Evolutionary conservation across 495 filamentous ascomycete genomes (phyloP).

Genomic region (Bacidia gigantensis): DNA sequence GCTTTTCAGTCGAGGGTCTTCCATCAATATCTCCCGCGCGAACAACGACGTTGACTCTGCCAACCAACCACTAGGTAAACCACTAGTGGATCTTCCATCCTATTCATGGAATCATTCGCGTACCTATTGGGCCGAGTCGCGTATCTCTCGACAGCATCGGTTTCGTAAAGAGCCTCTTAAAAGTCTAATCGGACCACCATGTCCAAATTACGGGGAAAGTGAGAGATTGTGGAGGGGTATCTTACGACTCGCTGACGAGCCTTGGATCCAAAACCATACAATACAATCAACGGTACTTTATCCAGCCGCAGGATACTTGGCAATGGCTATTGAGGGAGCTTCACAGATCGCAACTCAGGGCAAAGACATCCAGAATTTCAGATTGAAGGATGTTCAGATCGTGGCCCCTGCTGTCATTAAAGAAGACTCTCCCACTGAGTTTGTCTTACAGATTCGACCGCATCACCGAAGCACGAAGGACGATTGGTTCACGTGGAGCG

Average conservation of each 20-base stretch:
- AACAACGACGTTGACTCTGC: conserved; percentile 14
- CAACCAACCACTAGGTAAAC: not conserved
- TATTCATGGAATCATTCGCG: conserved; percentile 33
- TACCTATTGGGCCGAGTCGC: conserved; percentile 19
- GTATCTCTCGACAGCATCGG: conserved; percentile 17
- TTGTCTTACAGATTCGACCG: conserved; percentile 9
- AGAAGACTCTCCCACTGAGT: conserved; percentile 9
- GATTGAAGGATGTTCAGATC: conserved; percentile 21
- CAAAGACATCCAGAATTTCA: conserved; percentile 14
- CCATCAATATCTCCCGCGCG: conserved; percentile 19
- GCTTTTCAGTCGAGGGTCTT: conserved; percentile 21
- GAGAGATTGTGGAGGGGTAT: conserved; percentile 22
- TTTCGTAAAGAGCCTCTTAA: conserved; percentile 8
- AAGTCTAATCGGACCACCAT: conserved; percentile 19
- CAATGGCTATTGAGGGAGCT: conserved; percentile 29
- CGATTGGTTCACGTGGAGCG: conserved; percentile 6
- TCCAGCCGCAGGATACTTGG: conserved; percentile 26
- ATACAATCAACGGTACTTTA: conserved; percentile 21
- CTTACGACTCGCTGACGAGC: conserved; percentile 19
- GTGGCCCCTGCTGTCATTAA: conserved; percentile 13
- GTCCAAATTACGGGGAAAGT: conserved; percentile 11
- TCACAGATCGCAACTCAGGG: conserved; percentile 16
- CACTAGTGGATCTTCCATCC: conserved; percentile 28
- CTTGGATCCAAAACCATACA: conserved; percentile 28
- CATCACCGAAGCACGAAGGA: conserved; percentile 2